Conservation (phyloP, 2,329 filamentous ascomycete species). For the Piedraia hortae region DNA sequence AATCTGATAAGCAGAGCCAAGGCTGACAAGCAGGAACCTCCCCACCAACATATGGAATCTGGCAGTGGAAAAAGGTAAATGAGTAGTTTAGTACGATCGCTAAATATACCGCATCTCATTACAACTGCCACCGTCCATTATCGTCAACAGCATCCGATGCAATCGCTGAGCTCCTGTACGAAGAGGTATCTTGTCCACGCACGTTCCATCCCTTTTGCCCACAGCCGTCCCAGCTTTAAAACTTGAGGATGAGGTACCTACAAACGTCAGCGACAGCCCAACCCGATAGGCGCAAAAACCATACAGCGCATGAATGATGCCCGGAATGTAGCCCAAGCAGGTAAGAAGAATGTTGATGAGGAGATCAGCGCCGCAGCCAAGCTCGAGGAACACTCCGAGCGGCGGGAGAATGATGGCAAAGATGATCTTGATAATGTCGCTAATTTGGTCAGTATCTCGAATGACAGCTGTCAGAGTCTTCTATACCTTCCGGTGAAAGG, state of each 20-base stretch:
- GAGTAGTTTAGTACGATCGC: no score
- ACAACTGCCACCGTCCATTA: no score
- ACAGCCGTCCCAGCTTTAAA: slow-evolving; percentile 23
- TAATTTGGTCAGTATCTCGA: slow-evolving; percentile 10
- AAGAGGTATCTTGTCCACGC: background rate
- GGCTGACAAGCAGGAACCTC: no score
- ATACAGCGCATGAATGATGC: slow-evolving; percentile 77
- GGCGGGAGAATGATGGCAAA: slow-evolving; percentile 75
- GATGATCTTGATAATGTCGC: slow-evolving; percentile 58
- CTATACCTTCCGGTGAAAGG: slow-evolving; percentile 31
- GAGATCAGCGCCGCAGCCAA: slow-evolving; percentile 62
- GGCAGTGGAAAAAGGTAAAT: no score
- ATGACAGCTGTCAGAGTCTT: background rate
- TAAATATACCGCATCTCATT: no score
- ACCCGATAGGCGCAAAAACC: slow-evolving; percentile 12
- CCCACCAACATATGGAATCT: no score
- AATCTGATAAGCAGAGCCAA: no score
- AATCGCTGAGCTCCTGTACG: background rate
- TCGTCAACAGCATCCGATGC: no score
- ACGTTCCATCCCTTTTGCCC: background rate
- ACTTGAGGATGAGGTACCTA: slow-evolving; percentile 70
- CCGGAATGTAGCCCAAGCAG: slow-evolving; percentile 25
- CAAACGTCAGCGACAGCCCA: background rate
- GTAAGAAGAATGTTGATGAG: slow-evolving; percentile 84
- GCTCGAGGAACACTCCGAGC: slow-evolving; percentile 81